These are phyloP conservation scores for Phytophthora cryptogea DNA, from an alignment of 352 stramenopile species.

Conservation along the genomic window DNA sequence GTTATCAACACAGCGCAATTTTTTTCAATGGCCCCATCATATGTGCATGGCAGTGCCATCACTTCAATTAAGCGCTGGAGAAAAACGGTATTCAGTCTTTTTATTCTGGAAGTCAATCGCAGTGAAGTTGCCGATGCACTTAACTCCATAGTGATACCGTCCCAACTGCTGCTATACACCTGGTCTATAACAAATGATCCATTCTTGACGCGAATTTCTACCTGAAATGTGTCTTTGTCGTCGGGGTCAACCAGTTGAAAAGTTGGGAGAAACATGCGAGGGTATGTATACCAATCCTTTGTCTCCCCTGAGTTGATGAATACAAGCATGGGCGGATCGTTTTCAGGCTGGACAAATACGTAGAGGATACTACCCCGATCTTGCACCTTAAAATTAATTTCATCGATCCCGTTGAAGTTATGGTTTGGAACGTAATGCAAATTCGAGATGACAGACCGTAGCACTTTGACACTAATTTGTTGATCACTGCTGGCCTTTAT, in stretches of 20 bases:
- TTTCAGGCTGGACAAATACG: conserved; percentile 40
- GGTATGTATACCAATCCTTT: conserved; percentile 30
- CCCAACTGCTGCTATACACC: conserved; percentile 23
- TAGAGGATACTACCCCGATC: conserved; percentile 27
- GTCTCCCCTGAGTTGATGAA: conserved; percentile 23
- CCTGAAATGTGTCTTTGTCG: conserved; percentile 32
- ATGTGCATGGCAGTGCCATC: conserved; percentile 8
- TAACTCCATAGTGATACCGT: conserved; percentile 32
- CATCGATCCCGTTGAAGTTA: conserved; percentile 36
- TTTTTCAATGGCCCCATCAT: background rate
- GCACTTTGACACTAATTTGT: conserved; percentile 2
- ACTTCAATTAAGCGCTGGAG: conserved; percentile 33
- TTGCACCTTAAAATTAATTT: conserved; percentile 19
- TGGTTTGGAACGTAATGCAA: conserved; percentile 22
- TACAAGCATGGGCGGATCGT: conserved; percentile 32
- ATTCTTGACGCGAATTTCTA: conserved; percentile 36
- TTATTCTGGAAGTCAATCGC: conserved; percentile 26
- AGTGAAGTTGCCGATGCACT: conserved; percentile 10
- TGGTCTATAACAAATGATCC: conserved; percentile 28
- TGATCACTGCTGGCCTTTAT: conserved; percentile 13
- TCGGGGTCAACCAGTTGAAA: conserved; percentile 45
- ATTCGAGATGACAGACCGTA: conserved; percentile 16
- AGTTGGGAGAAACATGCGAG: conserved; percentile 37
- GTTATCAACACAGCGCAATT: conserved; percentile 19
- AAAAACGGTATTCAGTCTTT: conserved; percentile 39